phyloP scores from a whole-genome alignment of 1,284 basidiomycete genomes.

The Malassezia slooffiae region DNA sequence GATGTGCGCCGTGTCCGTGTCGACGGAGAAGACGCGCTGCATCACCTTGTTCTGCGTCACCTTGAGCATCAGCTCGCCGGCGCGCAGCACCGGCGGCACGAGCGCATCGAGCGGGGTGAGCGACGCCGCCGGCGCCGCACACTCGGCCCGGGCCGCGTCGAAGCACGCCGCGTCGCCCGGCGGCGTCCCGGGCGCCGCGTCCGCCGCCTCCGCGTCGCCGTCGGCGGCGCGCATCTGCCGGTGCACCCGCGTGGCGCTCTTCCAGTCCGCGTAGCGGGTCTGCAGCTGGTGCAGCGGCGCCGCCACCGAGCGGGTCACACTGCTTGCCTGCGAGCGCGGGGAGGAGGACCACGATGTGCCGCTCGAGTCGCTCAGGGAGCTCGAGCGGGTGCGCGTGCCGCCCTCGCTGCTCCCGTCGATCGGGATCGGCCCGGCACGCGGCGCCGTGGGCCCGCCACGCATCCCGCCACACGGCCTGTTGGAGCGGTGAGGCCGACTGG shows the following conservation, averaged over 20 bases:
- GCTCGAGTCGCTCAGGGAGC: constrained; percentile 1
- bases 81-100: constrained; percentile 17
- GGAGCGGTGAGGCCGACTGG: too few species aligned
- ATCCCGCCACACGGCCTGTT: too few species aligned
- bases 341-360: neutral
- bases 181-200: too few species aligned
- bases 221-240: neutral
- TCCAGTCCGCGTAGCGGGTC: constrained; percentile 8
- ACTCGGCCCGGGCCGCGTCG: neutral
- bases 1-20: constrained; percentile 68
- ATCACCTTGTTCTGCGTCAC: constrained; percentile 75
- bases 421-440: too few species aligned
- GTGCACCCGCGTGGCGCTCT: constrained; percentile 4
- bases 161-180: neutral
- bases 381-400: too few species aligned
- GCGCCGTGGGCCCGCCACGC: too few species aligned
- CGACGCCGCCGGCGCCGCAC: neutral
- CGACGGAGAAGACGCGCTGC: constrained; percentile 61
- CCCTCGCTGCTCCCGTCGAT: too few species aligned
- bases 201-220: neutral
- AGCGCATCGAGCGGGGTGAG: constrained; percentile 10
- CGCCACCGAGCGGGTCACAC: neutral
- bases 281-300: neutral
- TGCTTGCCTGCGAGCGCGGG: neutral
- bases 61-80: constrained; percentile 60